Evolutionary conservation across 1,139 yeast species (phyloP).

Genomic region (Blastobotrys aristatus): DNA sequence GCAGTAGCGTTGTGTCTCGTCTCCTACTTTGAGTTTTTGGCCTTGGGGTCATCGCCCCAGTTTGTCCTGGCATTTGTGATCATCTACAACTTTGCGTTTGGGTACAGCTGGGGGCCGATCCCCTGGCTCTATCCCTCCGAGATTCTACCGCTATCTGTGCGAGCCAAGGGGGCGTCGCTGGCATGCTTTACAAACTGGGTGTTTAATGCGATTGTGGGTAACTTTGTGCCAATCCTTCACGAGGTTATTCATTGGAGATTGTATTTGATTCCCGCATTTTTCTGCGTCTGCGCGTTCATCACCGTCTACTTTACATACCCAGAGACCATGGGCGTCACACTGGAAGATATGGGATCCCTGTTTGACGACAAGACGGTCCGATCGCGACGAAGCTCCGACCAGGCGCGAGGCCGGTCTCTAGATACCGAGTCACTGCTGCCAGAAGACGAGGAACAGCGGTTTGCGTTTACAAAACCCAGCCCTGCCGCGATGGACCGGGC

Average conservation of each 20-base stretch:
- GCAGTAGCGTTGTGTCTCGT: conserved; percentile 61
- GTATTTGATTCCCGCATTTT: conserved; percentile 73
- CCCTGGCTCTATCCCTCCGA: conserved; percentile 92
- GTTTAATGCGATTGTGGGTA: conserved; percentile 90
- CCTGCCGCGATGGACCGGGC: conserved; percentile 1
- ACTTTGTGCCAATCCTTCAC: conserved; percentile 80
- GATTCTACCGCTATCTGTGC: conserved; percentile 78
- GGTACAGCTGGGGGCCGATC: conserved; percentile 86
- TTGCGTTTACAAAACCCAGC: conserved; percentile 3
- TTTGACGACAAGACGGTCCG: conserved; percentile 55
- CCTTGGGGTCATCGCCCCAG: conserved; percentile 55
- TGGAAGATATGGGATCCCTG: conserved; percentile 83
- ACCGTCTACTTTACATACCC: conserved; percentile 71
- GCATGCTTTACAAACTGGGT: conserved; percentile 94
- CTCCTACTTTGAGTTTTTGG: conserved; percentile 58
- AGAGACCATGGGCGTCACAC: conserved; percentile 81
- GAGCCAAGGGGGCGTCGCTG: conserved; percentile 88
- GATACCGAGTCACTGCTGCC: conserved; percentile 8
- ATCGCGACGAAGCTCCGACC: conserved; percentile 1
- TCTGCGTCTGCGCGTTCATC: conserved; percentile 66
- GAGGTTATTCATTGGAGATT: conserved; percentile 74
- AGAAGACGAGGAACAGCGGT: conserved; percentile 3
- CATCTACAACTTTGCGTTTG: conserved; percentile 78
- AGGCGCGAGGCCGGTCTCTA: not conserved
- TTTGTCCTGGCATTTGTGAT: conserved; percentile 73